These are phyloP conservation scores for Onygenales sp. DNA, from an alignment of 2,329 filamentous ascomycete genomes.

Conservation along the genomic window DNA sequence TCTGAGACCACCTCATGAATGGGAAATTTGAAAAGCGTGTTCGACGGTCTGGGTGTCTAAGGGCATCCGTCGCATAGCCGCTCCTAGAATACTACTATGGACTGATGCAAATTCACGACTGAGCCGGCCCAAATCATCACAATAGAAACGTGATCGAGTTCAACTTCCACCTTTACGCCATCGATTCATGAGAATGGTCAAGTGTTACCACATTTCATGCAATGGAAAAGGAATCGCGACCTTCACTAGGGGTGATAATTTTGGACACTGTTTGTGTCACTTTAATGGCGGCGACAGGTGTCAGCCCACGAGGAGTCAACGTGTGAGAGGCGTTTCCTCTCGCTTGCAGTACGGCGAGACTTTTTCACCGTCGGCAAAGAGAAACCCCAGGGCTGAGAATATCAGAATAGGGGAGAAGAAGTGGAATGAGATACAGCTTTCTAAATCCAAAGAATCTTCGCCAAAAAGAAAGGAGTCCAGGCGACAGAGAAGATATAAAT, in stretches of 20 bases:
- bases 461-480: background rate
- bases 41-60: no score
- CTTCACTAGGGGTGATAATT: background rate
- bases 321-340: background rate
- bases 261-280: background rate
- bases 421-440: background rate
- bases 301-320: background rate
- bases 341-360: background rate
- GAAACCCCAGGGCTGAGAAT: background rate
- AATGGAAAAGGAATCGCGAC: background rate
- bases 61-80: no score
- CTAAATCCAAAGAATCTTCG: background rate
- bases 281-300: background rate
- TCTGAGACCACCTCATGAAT: no score
- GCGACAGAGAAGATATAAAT: slow-evolving; percentile 6
- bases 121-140: no score
- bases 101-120: no score
- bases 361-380: background rate
- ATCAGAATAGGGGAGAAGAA: background rate
- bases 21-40: no score
- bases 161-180: background rate
- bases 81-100: no score
- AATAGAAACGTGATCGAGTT: no score
- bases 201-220: slow-evolving; percentile 1
- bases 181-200: slow-evolving; percentile 1